Base-by-base conservation (phyloP, 1,139 yeast species). In the Pichia sp. region DNA sequence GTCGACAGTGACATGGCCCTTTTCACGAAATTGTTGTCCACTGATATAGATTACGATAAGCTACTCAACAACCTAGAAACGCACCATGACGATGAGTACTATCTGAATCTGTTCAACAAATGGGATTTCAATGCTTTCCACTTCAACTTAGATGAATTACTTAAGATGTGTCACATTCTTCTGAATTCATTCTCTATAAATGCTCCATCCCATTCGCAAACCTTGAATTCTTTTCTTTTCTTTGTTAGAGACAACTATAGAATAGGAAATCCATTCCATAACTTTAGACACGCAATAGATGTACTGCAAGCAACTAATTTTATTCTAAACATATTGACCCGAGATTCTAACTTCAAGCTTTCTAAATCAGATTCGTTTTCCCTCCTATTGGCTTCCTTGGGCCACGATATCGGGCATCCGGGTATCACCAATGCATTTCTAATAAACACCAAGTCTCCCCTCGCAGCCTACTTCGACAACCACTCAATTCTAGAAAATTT, bases 401-500 rank as follows among this genome's bases (percentile, higher is more conserved):
- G 99, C 49, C 99, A 93, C 70, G 99, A 93, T 70, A 84, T 89
- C 36, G 96, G 97, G 23, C 99, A 93, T 69, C 98, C 99, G 0
- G 99, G 98, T 1, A 84, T 90, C 19, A 90, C 96, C 11, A 90
- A 90, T 69, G 82, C 83, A 47, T 84, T 90, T 61, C 73, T 92
- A 71, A 75, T 78, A 36, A 75, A 79, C 57, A 70, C 81, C 62
- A 70, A 78, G n/a, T 79, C 95, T 0, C 90, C 92, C 8, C 75
- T 89, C 30, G 81, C 95, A 2, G 69, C 71, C 53, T 66, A 81
- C 16, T 90, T 82, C 71, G 76, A 82, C 56, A 84, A 83, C 60
- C 73, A 81, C 56, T 85, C 93, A 10, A 87, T 88, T 1, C 75
- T 93, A 61, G 99, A 93, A 70, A 84, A 84, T 67, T 90, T 82